Conservation (phyloP, 345 rosid species). For the Limnanthes douglasii region DNA sequence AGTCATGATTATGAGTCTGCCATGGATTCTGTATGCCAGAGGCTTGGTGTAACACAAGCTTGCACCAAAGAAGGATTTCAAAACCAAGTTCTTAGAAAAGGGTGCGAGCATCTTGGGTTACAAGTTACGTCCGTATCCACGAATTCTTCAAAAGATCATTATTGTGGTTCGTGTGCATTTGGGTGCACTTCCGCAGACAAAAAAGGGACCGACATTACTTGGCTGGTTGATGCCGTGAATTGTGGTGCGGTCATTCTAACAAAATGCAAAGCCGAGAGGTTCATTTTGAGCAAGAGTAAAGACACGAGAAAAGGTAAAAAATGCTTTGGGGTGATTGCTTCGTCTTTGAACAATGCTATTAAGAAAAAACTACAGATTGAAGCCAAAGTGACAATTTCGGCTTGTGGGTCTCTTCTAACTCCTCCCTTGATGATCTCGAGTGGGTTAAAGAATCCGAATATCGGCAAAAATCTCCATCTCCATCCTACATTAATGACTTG, state of each 20-base stretch:
- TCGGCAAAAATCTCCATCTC: conserved; percentile 66
- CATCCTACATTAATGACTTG: conserved; percentile 78
- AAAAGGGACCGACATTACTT: conserved; percentile 41
- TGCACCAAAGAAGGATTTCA: conserved; percentile 42
- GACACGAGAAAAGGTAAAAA: too few relatives aligned
- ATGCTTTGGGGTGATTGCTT: conserved; percentile 59
- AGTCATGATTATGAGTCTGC: conserved; percentile 29
- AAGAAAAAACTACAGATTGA: conserved; percentile 35
- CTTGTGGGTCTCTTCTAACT: conserved; percentile 67
- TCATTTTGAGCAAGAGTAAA: too few relatives aligned
- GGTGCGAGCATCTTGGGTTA: conserved; percentile 48
- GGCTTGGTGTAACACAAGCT: conserved; percentile 35
- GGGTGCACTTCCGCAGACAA: conserved; percentile 56
- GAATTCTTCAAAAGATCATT: conserved; percentile 33
- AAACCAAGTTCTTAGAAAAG: conserved; percentile 46
- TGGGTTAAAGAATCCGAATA: conserved; percentile 54
- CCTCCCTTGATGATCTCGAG: conserved; percentile 76
- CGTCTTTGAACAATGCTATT: conserved; percentile 22
- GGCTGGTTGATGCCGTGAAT: conserved; percentile 53
- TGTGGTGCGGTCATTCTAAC: conserved; percentile 42
- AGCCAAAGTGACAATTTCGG: conserved; percentile 64
- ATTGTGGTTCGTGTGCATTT: conserved; percentile 46
- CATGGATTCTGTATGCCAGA: conserved; percentile 32
- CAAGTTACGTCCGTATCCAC: conserved; percentile 29
- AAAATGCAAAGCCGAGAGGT: conserved; percentile 37